Base-by-base conservation (phyloP, 176 grass and related monocot species). In the Puya raimondii region DNA sequence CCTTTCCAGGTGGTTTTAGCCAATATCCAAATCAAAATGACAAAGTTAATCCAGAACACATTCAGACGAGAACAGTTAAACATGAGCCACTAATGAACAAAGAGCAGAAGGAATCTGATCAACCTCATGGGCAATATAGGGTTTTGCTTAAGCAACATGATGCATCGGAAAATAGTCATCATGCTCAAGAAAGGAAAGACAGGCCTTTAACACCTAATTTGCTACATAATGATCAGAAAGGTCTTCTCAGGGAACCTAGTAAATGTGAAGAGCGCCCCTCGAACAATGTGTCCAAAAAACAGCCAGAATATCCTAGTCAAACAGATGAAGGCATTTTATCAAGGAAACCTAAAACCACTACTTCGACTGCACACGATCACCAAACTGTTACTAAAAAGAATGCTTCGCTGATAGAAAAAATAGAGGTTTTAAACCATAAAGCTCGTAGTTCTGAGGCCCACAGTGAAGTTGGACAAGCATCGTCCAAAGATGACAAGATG, bases 371-470 rank as follows among this genome's bases (percentile, higher is more conserved):
- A 17, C 76, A 50, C 61, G 80, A 84, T 66, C 79, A 85, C 65
- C 77, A 90, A 49, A 73, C 81, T 72, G 56, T 81, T 73, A 84
- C 83, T 48, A 85, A 80, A 64, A 99, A 93, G 85, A 88, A 88
- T 74, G 25, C 63, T 54, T 65, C 89, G 72, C 76, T 97, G 25
- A 93, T 99, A 71, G 87, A 93, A 81, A 99, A 99, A 79, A 99
- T 99, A 67, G 94, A 75, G 67, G 82, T 80, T 64, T 81, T 99
- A 80, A 99, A 99, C 78, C 87, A 83, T 73, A 99, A 99, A 86
- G 72, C 70, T 65, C 80, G 89, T 73, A 85, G 71, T 83, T 59
- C 79, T 82, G 77, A 99, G 64, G 56, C 69, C 65, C 54, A 64
- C 12, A 86, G 71, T 80, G 80, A 65, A 53, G 50, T 17, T 78